Evolutionary conservation across 83 land plant species (phyloP).

Genomic region (Picea abies): DNA sequence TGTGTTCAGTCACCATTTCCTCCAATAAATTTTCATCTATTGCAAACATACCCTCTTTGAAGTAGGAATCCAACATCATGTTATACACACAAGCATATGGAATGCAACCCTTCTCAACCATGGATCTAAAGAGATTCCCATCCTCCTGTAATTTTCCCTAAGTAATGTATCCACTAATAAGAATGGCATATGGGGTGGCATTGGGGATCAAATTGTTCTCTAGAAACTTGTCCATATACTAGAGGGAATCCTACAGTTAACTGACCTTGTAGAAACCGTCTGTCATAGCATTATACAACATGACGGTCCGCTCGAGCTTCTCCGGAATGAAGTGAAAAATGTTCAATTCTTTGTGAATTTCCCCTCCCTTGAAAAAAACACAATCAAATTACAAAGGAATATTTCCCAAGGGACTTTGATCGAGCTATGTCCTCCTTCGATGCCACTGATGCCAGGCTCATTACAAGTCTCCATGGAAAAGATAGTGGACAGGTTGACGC

Average conservation of each 20-base stretch:
- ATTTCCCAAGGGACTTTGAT: too few relatives aligned
- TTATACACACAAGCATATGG: constrained; percentile 25
- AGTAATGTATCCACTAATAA: constrained; percentile 51
- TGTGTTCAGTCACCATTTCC: too few relatives aligned
- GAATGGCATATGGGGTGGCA: constrained; percentile 49
- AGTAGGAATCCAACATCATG: too few relatives aligned
- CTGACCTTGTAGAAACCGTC: constrained; percentile 38
- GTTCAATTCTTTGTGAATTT: constrained; percentile 55
- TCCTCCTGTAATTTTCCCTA: constrained; percentile 51
- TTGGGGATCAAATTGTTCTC: constrained; percentile 52
- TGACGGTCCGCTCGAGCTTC: constrained; percentile 53
- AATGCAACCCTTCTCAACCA: neutral
- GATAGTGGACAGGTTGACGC: too few relatives aligned
- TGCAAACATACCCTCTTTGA: too few relatives aligned
- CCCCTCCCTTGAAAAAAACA: constrained; percentile 46
- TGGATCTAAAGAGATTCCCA: constrained; percentile 29
- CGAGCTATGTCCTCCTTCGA: neutral
- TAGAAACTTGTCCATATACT: constrained; percentile 48
- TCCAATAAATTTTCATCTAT: too few relatives aligned
- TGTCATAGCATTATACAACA: constrained; percentile 53
- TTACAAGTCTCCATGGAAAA: too few relatives aligned
- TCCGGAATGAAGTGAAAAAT: constrained; percentile 29
- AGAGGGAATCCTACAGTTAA: constrained; percentile 40
- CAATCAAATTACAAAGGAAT: constrained; percentile 50
- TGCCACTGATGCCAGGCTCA: too few relatives aligned